Conservation (phyloP, 1,284 basidiomycete genomes). For the Schizopora paradoxa region DNA sequence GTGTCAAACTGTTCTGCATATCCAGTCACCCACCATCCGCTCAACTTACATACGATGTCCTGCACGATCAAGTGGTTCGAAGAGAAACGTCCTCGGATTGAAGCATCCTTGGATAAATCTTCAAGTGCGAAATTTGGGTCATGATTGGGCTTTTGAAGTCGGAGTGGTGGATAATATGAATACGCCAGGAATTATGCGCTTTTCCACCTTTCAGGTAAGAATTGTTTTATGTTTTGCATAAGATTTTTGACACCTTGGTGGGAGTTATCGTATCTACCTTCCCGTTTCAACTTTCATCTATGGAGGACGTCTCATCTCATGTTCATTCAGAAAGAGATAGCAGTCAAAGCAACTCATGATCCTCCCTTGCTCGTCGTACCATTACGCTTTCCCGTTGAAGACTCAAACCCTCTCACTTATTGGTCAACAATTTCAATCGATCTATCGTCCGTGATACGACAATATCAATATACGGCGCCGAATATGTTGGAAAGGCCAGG, state of each 20-base stretch:
- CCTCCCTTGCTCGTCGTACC: slow-evolving; percentile 69
- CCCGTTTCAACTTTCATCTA: slow-evolving; percentile 13
- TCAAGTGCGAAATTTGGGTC: slow-evolving; percentile 64
- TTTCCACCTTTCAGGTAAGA: slow-evolving; percentile 79
- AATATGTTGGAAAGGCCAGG: slow-evolving; percentile 25
- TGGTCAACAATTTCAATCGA: slow-evolving; percentile 68
- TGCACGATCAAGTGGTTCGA: slow-evolving; percentile 23
- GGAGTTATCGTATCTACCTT: slow-evolving; percentile 11
- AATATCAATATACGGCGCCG: slow-evolving; percentile 49
- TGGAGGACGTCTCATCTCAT: slow-evolving; percentile 9
- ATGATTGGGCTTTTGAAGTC: slow-evolving; percentile 72
- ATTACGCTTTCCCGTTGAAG: slow-evolving; percentile 53
- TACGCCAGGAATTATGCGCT: slow-evolving; percentile 55
- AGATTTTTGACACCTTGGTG: slow-evolving; percentile 4
- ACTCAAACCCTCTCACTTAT: slow-evolving; percentile 54
- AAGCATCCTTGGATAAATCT: slow-evolving; percentile 71
- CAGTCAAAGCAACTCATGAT: slow-evolving; percentile 37
- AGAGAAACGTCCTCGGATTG: slow-evolving; percentile 46
- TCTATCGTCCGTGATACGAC: slow-evolving; percentile 53
- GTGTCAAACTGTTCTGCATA: slow-evolving; percentile 73
- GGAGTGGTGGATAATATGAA: slow-evolving; percentile 65
- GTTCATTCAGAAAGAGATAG: slow-evolving; percentile 50
- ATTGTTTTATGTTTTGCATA: background rate
- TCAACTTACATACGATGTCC: slow-evolving; percentile 70
- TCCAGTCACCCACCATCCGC: slow-evolving; percentile 70